Evolutionary conservation across 371 early-diverging fungal genomes (phyloP), one percentile per base, ranked within the genome.

Genomic region (Syncephalastrum monosporum): DNA sequence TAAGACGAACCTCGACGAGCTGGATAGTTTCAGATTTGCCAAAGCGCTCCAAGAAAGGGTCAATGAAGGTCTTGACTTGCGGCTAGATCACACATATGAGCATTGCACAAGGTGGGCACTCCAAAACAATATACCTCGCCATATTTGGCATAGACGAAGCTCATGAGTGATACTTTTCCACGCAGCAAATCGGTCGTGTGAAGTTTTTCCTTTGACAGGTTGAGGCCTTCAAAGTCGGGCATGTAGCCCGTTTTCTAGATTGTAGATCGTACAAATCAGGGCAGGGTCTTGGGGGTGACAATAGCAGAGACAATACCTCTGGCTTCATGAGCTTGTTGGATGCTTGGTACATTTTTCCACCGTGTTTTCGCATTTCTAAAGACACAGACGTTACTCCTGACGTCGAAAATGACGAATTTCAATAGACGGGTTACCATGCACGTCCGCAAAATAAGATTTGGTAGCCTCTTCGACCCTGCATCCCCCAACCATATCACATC

Each of bases 341-440:
- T 8, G 90, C 90, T 53, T 73, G 78, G 72, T 84, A 89, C 74
- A 85, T 77, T 65, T 89, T 89, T 0, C 72, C 83, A n/a, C 86
- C 86, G 57, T 81, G 82, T 46, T 77, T 55, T 10, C 84, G 74
- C 72, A 87, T 72, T 63, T 87, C 86, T 82, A 21, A 21, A 59
- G 29, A 52, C 27, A 33, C 38, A 16, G 17, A 4, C 2, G 55
- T 56, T 50, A 46, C 1, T 50, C 38, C 38, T 33, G 38, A 33
- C 38, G 10, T 10, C 38, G 2, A 33, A 10, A 33, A 10, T 33
- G 5, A 8, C 38, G 33, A 44, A n/a, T 42, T 52, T 21, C 5
- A 38, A 44, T 49, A 38, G 4, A 41, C 3, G 8, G 5, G 44
- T 58, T 69, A 85, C 87, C 87, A 64, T 86, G 83, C 21, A 68